A percentile compares a stretch with the other conserved stretches of the same genome.
Evolutionary conservation across 495 filamentous ascomycete genomes (phyloP).

Genomic region (Cercophora samala): DNA sequence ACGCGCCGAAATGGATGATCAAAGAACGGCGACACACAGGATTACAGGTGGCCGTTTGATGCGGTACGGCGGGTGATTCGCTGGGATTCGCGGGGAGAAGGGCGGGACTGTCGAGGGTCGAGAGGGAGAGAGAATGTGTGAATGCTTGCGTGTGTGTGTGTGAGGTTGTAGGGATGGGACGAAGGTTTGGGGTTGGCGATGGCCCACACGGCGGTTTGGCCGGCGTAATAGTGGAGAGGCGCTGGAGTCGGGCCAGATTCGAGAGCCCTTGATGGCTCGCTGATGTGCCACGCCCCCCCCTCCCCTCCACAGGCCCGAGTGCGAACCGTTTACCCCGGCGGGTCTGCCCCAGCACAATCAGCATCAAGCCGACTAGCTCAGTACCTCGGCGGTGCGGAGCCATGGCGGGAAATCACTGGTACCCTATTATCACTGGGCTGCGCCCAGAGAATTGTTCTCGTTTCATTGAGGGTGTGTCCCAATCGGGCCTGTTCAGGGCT

Average conservation of each 20-base stretch:
- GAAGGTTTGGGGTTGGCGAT: constrained; percentile 21
- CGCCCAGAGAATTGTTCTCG: constrained; percentile 21
- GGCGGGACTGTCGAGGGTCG: background rate
- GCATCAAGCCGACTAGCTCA: constrained; percentile 12
- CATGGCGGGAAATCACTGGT: constrained; percentile 16
- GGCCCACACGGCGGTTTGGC: constrained; percentile 48
- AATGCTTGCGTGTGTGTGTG: background rate
- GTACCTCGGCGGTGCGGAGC: constrained; percentile 14
- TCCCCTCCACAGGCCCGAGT: constrained; percentile 1
- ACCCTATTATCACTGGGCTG: constrained; percentile 23
- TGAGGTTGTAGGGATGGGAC: constrained; percentile 14
- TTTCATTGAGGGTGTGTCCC: constrained; percentile 32
- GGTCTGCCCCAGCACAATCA: constrained; percentile 1
- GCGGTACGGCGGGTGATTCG: background rate
- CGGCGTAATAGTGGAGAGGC: constrained; percentile 54
- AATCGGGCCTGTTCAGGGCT: constrained; percentile 37
- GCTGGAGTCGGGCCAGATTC: constrained; percentile 31
- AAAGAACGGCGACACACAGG: background rate
- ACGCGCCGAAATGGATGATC: constrained; percentile 1
- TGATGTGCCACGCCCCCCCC: constrained; percentile 11
- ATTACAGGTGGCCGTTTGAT: constrained; percentile 1
- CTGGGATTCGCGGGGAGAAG: background rate
- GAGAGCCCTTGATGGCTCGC: constrained; percentile 10
- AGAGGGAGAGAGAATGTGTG: background rate
- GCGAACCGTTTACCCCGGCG: background rate